These are phyloP conservation scores for Glarea lozoyensis DNA, from an alignment of 495 filamentous ascomycete species.

Conservation along the genomic window DNA sequence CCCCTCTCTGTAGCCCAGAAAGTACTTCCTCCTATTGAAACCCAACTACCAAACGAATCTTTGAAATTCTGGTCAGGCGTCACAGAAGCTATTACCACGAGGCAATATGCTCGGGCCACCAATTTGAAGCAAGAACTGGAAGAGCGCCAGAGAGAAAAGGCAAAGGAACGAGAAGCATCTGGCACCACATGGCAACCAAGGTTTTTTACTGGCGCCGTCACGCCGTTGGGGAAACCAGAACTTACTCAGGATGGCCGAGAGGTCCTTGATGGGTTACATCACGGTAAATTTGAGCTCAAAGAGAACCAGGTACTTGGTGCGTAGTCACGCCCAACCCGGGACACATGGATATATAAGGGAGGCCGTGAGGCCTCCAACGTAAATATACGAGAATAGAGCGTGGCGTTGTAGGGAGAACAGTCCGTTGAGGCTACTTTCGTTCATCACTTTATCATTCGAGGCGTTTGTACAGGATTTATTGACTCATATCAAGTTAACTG, in stretches of 20 bases:
- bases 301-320: conserved; percentile 33
- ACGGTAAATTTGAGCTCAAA: conserved; percentile 45
- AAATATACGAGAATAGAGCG: too few species aligned
- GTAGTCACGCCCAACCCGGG: too few species aligned
- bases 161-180: conserved; percentile 60
- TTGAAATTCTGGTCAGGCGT: conserved; percentile 81
- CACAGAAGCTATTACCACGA: conserved; percentile 76
- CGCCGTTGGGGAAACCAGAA: conserved; percentile 66
- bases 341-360: too few species aligned
- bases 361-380: too few species aligned
- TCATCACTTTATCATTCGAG: too few species aligned
- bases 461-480: too few species aligned
- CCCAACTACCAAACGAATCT: conserved; percentile 84
- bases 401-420: too few species aligned
- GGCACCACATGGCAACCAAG: conserved; percentile 71
- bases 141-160: conserved; percentile 78
- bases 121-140: conserved; percentile 84
- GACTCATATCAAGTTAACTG: too few species aligned
- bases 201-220: conserved; percentile 73
- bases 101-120: conserved; percentile 78
- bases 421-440: too few species aligned
- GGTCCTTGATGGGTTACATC: conserved; percentile 60
- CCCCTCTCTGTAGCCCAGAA: conserved; percentile 73
- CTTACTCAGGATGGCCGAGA: conserved; percentile 68
- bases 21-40: conserved; percentile 59